A percentile compares a stretch with the other conserved stretches of the same genome.
These are phyloP conservation scores for Phytophthora podocarpi DNA, from an alignment of 352 stramenopile genomes.

Conservation along the genomic window DNA sequence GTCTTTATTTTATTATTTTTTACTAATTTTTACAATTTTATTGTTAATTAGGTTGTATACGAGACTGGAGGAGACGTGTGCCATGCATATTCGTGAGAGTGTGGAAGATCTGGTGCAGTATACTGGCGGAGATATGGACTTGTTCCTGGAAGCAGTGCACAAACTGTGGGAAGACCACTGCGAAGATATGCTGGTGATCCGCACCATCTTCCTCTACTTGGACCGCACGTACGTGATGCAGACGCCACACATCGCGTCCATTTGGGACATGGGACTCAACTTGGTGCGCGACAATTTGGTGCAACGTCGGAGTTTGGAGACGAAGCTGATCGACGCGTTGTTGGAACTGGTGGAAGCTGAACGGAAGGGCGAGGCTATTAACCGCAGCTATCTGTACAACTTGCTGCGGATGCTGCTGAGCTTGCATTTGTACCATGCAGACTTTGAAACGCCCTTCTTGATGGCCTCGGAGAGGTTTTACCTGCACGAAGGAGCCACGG, in stretches of 20 bases:
- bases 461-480: constrained; percentile 90
- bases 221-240: constrained; percentile 92
- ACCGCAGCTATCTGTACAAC: constrained; percentile 80
- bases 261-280: constrained; percentile 93
- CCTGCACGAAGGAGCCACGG: constrained; percentile 65
- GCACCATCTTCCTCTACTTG: constrained; percentile 94
- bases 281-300: constrained; percentile 68
- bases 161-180: constrained; percentile 91
- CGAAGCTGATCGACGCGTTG: constrained; percentile 73
- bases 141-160: constrained; percentile 83
- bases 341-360: constrained; percentile 89
- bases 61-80: constrained; percentile 72
- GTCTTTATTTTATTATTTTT: neutral
- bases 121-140: constrained; percentile 62
- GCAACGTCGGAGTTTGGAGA: constrained; percentile 56
- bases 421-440: constrained; percentile 84
- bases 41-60: constrained; percentile 50
- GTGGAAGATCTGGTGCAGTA: constrained; percentile 68
- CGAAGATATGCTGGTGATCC: constrained; percentile 92
- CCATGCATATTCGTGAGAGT: constrained; percentile 58
- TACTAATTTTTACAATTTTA: constrained; percentile 1
- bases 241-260: constrained; percentile 80
- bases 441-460: constrained; percentile 90
- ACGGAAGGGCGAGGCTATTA: constrained; percentile 87
- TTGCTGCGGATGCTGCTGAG: constrained; percentile 84